Conservation (phyloP, 768 basidiomycete genomes). For the Mycena kentingensis region DNA sequence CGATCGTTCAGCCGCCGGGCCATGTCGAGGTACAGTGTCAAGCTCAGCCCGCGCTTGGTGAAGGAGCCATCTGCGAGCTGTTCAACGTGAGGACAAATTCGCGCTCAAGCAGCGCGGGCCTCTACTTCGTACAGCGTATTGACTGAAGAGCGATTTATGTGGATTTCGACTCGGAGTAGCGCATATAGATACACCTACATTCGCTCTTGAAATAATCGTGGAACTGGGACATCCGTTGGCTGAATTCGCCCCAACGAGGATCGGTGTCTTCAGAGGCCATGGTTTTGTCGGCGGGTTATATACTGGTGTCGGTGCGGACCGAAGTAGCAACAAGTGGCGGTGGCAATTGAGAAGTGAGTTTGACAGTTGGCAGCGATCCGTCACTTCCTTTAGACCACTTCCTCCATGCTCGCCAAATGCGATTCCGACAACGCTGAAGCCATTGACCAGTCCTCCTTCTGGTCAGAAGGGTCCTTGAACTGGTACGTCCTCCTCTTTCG, state of each 20-base stretch:
- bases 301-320: too few relatives aligned
- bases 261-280: constrained; percentile 18
- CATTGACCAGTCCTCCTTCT: not conserved
- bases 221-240: constrained; percentile 38
- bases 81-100: not conserved
- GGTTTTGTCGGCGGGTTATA: too few relatives aligned
- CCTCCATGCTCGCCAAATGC: not conserved
- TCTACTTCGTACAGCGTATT: constrained; percentile 46
- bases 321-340: too few relatives aligned
- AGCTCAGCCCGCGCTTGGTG: constrained; percentile 43
- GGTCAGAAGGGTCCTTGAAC: constrained; percentile 48
- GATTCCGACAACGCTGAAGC: not conserved
- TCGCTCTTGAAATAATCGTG: constrained; percentile 51
- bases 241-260: constrained; percentile 30
- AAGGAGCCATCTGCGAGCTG: constrained; percentile 59
- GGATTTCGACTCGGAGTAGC: not conserved
- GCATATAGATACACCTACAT: constrained; percentile 35
- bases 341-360: not conserved
- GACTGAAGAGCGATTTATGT: constrained; percentile 18
- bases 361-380: too few relatives aligned
- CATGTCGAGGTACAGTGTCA: constrained; percentile 43
- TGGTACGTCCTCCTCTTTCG: too few relatives aligned
- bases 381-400: too few relatives aligned
- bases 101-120: not conserved
- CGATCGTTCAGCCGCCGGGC: constrained; percentile 43